A percentile compares a stretch with the other conserved stretches of the same genome.
These are phyloP conservation scores for Arachnopeziza araneosa DNA, from an alignment of 2,329 filamentous ascomycete species.

Conservation along the genomic window DNA sequence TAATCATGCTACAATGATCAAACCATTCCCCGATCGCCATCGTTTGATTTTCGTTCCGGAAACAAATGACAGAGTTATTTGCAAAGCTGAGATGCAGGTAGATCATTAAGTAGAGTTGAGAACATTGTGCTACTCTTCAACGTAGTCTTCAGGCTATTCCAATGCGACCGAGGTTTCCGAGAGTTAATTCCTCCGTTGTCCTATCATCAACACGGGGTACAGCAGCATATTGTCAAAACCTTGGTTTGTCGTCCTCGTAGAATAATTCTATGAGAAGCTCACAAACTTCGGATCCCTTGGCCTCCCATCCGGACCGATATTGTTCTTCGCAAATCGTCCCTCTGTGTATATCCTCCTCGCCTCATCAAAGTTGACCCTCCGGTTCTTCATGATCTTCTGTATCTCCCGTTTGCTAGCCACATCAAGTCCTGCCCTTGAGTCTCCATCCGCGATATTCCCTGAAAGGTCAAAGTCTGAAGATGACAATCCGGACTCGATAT, in stretches of 20 bases:
- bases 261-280: constrained; percentile 53
- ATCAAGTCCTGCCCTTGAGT: constrained; percentile 76
- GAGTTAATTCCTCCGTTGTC: neutral
- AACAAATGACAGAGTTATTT: neutral
- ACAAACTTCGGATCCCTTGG: constrained; percentile 94
- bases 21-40: neutral
- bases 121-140: neutral
- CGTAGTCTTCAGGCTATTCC: neutral
- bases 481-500: constrained; percentile 83
- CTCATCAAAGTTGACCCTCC: constrained; percentile 81
- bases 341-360: constrained; percentile 83
- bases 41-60: neutral
- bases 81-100: neutral
- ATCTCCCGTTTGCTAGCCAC: constrained; percentile 75
- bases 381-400: constrained; percentile 82
- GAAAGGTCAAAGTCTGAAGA: constrained; percentile 78
- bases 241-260: neutral
- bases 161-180: neutral
- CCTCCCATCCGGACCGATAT: constrained; percentile 80
- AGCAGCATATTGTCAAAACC: neutral
- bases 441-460: constrained; percentile 73
- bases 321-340: constrained; percentile 76
- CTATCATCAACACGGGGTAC: neutral
- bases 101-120: neutral
- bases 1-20: neutral